Base-by-base conservation (phyloP, 2,329 filamentous ascomycete species). In the Claviceps fusiformis region DNA sequence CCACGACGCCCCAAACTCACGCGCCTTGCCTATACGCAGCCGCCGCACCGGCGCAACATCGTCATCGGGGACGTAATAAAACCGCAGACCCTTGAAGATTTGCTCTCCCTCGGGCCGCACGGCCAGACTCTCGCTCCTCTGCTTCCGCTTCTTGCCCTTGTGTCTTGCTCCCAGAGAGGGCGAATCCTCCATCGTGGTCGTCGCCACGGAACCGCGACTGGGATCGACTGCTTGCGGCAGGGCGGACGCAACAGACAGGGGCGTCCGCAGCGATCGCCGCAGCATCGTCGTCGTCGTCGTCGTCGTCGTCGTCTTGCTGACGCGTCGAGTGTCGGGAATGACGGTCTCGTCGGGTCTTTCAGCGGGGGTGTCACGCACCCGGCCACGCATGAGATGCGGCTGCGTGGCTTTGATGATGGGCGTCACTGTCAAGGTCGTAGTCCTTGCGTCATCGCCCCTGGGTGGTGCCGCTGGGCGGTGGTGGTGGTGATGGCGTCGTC, bases 11-110 rank as follows among this genome's bases (percentile, higher is more conserved):
- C 92, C 92, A 65, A 83, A 83, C 62, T 89, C 83, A 53, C 81
- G 77, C 0, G 87, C 84, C 66, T 85, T 90, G 35, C 78, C 78
- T 53, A 96, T 95, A 4, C 87, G 83, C 56, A 83, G 69, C 54
- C 80, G 80, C 44, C 91, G 80, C 8, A 79, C 74, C 11, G 79
- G 78, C 37, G 84, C 80, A 50, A 86, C 77, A 59, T 92, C 85
- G 59, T 89, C 81, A 60, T 93, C 87, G 0, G 90, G 92, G 6
- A 95, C 81, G 66, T 93, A 95, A 69, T 82, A 87, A 59, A 89
- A 85, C 0, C 71, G 67, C n/a, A 87, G 67, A 0, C 71, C 76
- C 48, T 71, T 75, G 64, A 90, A 84, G 5, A 87, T 75, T 60
- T 79, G 76, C 55, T 79, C 68, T 1, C 68, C 65, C 57, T 81